These are phyloP conservation scores for Metarhizium rileyi DNA, from an alignment of 2,329 filamentous ascomycete species.

Conservation along the genomic window DNA sequence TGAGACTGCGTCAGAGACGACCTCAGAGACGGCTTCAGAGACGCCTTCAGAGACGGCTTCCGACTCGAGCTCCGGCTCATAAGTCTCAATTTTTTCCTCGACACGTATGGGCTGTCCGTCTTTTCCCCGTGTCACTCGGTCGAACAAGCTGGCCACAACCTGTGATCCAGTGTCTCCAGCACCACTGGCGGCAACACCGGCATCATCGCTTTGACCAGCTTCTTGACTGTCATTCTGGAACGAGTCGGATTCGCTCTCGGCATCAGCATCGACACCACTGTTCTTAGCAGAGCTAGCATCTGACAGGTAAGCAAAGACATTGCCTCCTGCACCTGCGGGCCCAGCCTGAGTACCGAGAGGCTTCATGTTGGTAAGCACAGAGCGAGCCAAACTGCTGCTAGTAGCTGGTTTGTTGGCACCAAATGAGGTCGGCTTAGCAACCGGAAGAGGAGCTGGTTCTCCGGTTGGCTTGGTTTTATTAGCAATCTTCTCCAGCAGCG, in stretches of 20 bases:
- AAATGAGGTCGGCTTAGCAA: conserved; percentile 23
- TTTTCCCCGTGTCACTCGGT: conserved; percentile 40
- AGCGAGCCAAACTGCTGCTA: conserved; percentile 30
- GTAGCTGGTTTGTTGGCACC: conserved; percentile 22
- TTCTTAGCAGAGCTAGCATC: conserved; percentile 45
- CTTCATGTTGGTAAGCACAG: conserved; percentile 33
- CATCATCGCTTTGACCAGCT: conserved; percentile 32
- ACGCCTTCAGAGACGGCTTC: neutral
- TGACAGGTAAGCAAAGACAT: conserved; percentile 53
- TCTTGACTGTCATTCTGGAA: conserved; percentile 34
- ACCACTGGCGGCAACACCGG: conserved; percentile 31
- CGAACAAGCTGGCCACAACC: conserved; percentile 37
- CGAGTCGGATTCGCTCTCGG: conserved; percentile 35
- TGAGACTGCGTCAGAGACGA: conserved; percentile 1
- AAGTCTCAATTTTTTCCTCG: conserved; percentile 16
- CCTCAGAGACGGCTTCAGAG: neutral
- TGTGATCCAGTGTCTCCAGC: conserved; percentile 30
- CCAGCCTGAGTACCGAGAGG: conserved; percentile 15
- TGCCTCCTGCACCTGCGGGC: conserved; percentile 24
- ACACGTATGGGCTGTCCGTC: conserved; percentile 40
- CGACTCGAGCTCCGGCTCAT: neutral
- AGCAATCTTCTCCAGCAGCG: conserved; percentile 47
- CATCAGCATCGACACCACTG: conserved; percentile 39
- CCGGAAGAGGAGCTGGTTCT: conserved; percentile 13
- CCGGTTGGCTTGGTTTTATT: conserved; percentile 32